phyloP scores from a whole-genome alignment of 176 grass and related monocot species.

The Aegilops bicornis region DNA sequence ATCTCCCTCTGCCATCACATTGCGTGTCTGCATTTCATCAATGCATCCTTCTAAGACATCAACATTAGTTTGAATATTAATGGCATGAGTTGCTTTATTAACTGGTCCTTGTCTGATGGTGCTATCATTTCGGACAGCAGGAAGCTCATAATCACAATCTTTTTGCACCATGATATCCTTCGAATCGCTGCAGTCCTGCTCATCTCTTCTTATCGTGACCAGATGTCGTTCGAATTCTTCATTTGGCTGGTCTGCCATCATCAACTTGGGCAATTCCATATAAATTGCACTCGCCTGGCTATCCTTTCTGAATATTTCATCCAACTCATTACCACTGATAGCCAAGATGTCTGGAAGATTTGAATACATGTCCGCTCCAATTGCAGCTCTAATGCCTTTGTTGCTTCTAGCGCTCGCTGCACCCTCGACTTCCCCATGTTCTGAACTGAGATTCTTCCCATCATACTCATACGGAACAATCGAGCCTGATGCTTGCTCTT shows the following conservation, averaged over 20 bases:
- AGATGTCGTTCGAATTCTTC: not conserved
- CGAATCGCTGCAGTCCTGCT: not conserved
- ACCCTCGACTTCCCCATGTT: not conserved
- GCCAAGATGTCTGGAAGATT: not conserved
- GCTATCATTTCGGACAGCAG: not conserved
- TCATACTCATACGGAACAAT: not conserved
- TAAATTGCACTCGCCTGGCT: not conserved
- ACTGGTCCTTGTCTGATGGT: not conserved
- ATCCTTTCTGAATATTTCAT: slow-evolving; percentile 5
- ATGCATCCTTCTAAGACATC: not conserved
- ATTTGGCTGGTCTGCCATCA: not conserved
- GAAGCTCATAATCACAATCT: not conserved
- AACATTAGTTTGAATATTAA: not conserved
- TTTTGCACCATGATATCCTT: not conserved
- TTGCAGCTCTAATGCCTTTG: not conserved
- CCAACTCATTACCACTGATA: not conserved
- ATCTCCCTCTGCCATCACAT: not conserved
- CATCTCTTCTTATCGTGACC: not conserved
- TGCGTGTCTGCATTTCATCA: not conserved
- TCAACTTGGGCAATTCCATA: slow-evolving; percentile 1
- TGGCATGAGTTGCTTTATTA: not conserved
- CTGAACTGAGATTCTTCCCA: slow-evolving; percentile 9
- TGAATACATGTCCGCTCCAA: slow-evolving; percentile 6
- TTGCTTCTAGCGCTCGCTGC: slow-evolving; percentile 3
- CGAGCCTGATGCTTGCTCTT: not conserved